Base-by-base conservation (phyloP, 2,329 filamentous ascomycete species). In the Teratosphaeria viscida region DNA sequence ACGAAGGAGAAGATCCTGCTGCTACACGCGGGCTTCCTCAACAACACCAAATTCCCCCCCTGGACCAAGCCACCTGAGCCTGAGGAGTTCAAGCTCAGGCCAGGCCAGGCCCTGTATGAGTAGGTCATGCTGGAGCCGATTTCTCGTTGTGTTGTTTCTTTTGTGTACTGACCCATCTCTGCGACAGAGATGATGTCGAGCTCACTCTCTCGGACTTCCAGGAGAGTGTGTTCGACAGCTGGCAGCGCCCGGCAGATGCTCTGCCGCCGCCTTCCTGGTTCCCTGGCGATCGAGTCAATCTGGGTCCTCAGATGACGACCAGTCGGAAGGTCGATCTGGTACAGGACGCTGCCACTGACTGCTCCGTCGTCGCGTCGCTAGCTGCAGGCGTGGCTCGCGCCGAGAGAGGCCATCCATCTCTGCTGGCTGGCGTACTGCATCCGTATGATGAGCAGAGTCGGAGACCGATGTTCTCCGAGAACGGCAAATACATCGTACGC, bases 311-410 rank as follows among this genome's bases (percentile, higher is more conserved):
- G 11, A 89, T 89, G 84, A 73, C 76, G 54, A 77, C 81, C 16
- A 74, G 75, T 6, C 75, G 79, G 8, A 80, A 82, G 14, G 85
- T 89, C 62, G 92, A 99, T 73, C 81, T 99, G 7, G 91, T 96
- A 2, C 94, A 99, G 74, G 94, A 99, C 73, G 85, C 95, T 61
- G 92, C 92, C 5, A 95, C 92, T 0, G 94, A 99, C 72, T 99
- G 94, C 71, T 97, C 94, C 1, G 92, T 99, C 3, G 92, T 99
- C 32, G 94, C 94, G 16, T 96, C 94, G 71, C 80, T 99, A 5
- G 96, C 92, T 71, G 91, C 92, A 29, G 86, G 84, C 27, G 85
- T 87, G 61, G 85, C 86, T 49, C 82, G 89, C 63, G 80, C 86
- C 8, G 81, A 86, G 62, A 85, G 85, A 19, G 87, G 87, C 1